These are phyloP conservation scores for Camelina neglecta DNA, from an alignment of 345 rosid genomes.

Conservation along the genomic window DNA sequence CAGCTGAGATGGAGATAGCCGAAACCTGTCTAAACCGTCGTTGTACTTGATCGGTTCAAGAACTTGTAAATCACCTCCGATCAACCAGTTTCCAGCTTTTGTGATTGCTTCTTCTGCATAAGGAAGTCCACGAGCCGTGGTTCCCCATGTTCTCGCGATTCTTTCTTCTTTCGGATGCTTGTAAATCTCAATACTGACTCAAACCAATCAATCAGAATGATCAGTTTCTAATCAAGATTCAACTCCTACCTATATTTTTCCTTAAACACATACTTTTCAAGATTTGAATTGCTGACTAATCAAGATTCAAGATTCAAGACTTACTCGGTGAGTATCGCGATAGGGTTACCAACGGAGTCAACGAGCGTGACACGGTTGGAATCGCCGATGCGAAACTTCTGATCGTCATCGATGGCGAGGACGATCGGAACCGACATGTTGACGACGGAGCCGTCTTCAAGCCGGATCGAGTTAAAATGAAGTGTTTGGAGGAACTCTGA, in stretches of 20 bases:
- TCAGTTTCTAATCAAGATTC: not conserved
- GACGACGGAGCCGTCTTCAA: constrained; percentile 78
- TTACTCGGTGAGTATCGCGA: constrained; percentile 85
- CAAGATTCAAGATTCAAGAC: constrained; percentile 29
- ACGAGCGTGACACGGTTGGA: constrained; percentile 72
- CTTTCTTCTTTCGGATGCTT: constrained; percentile 97
- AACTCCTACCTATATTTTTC: no score
- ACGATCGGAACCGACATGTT: constrained; percentile 98
- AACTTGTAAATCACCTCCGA: constrained; percentile 93
- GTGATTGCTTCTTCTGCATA: constrained; percentile 79
- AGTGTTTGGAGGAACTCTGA: constrained; percentile 99
- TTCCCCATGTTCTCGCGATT: constrained; percentile 96
- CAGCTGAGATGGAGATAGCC: constrained; percentile 85
- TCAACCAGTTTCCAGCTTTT: constrained; percentile 85
- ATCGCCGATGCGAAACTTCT: constrained; percentile 68
- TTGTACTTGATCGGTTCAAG: constrained; percentile 83
- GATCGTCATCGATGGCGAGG: constrained; percentile 74
- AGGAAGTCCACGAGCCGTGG: constrained; percentile 84
- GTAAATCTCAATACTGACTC: constrained; percentile 80
- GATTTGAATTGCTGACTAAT: not conserved
- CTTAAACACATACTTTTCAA: constrained; percentile 7
- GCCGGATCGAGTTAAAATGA: constrained; percentile 94
- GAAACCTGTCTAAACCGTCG: constrained; percentile 85
- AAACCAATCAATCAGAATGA: constrained; percentile 11
- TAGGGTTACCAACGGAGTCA: constrained; percentile 56